Evolutionary conservation across 306 rosid genomes (phyloP).

Genomic region (Quercus variabilis): DNA sequence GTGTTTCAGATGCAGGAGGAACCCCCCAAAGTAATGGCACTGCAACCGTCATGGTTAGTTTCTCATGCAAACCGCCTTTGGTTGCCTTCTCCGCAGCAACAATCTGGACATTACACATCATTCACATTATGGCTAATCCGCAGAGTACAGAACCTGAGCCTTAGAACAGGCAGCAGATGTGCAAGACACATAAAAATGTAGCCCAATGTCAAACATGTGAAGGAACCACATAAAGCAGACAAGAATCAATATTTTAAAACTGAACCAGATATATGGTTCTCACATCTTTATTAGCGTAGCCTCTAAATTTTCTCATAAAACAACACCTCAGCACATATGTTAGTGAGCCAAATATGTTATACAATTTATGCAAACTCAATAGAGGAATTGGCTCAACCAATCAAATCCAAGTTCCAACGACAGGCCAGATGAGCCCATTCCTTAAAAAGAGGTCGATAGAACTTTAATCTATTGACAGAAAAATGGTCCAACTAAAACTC

Average conservation of each 20-base stretch:
- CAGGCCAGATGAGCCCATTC: not conserved
- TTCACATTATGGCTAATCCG: not conserved
- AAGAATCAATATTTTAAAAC: not conserved
- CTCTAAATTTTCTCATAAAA: not conserved
- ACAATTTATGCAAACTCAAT: not conserved
- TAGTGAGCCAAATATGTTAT: not conserved
- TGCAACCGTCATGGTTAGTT: constrained; percentile 94
- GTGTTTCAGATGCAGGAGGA: constrained; percentile 95
- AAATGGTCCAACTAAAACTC: constrained; percentile 2
- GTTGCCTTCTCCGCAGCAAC: constrained; percentile 84
- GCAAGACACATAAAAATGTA: not conserved
- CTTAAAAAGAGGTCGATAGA: not conserved
- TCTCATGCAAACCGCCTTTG: constrained; percentile 87
- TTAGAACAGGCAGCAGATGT: not conserved
- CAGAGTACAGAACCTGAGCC: not conserved
- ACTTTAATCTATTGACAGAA: not conserved
- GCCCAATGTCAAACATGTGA: not conserved
- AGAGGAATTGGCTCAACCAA: not conserved
- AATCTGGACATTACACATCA: constrained; percentile 42
- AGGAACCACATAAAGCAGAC: not conserved
- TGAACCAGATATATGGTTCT: not conserved
- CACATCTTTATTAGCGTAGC: not conserved
- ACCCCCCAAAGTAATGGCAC: constrained; percentile 98
- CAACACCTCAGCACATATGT: no score
- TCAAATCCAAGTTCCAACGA: not conserved